These are phyloP conservation scores for Alternaria sp. DNA, from an alignment of 2,329 filamentous ascomycete species.

Conservation along the genomic window DNA sequence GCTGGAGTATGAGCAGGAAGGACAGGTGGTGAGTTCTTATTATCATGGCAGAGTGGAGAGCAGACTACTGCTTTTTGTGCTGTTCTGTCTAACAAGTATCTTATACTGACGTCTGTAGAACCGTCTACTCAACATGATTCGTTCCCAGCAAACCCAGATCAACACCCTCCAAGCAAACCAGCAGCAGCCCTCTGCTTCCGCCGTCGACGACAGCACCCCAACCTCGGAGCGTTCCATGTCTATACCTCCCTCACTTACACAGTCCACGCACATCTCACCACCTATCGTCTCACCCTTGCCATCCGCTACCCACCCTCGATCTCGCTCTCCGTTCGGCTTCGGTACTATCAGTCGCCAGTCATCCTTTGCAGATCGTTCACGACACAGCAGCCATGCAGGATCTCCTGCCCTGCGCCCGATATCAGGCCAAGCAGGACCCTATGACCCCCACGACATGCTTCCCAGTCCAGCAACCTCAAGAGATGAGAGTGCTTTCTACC, in stretches of 20 bases:
- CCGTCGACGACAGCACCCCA: constrained; percentile 61
- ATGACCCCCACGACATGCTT: constrained; percentile 66
- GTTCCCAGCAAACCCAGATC: constrained; percentile 75
- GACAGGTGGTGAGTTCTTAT: constrained; percentile 67
- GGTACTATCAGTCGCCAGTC: constrained; percentile 53
- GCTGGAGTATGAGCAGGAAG: constrained; percentile 79
- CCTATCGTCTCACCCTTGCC: constrained; percentile 46
- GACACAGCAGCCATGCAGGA: constrained; percentile 48
- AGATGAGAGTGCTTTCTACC: constrained; percentile 80
- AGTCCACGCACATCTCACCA: constrained; percentile 35
- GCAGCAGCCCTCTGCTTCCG: constrained; percentile 50
- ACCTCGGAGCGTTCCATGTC: constrained; percentile 56
- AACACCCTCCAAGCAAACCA: constrained; percentile 60
- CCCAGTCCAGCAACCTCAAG: constrained; percentile 58
- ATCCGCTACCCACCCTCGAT: constrained; percentile 56
- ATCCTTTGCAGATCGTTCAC: constrained; percentile 48
- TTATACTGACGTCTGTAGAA: constrained; percentile 59
- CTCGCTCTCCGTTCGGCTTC: constrained; percentile 43
- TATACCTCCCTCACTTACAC: constrained; percentile 40
- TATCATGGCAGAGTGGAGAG: neutral
- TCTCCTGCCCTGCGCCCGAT: constrained; percentile 60
- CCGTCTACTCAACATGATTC: constrained; percentile 77
- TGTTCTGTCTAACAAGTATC: neutral
- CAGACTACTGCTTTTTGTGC: neutral
- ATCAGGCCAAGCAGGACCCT: constrained; percentile 50